Percentiles rank a stretch among this genome's conserved stretches.
phyloP scores from a whole-genome alignment of 176 grass and related monocot species.

The Cocos nucifera region DNA sequence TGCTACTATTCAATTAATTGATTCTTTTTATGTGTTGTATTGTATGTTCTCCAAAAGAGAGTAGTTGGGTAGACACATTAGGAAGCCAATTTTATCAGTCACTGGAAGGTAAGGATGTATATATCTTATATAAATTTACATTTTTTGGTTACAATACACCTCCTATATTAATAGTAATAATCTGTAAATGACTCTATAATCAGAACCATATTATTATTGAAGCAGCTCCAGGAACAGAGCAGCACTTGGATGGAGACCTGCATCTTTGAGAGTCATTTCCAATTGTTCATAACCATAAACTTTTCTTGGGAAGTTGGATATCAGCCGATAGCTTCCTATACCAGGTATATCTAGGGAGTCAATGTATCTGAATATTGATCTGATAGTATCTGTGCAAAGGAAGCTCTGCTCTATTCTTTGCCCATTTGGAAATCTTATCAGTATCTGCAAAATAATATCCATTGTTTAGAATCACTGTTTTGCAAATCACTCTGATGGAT shows the following conservation, averaged over 20 bases:
- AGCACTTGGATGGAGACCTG: slow-evolving; percentile 56
- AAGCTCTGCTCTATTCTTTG: slow-evolving; percentile 46
- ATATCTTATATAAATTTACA: too few species aligned
- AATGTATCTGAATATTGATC: slow-evolving; percentile 38
- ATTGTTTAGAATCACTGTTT: background rate
- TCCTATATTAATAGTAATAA: too few species aligned
- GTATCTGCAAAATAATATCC: slow-evolving; percentile 27
- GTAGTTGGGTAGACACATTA: too few species aligned
- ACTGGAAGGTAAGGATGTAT: too few species aligned
- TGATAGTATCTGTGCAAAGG: slow-evolving; percentile 37
- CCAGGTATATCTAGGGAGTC: slow-evolving; percentile 38
- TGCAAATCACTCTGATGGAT: too few species aligned
- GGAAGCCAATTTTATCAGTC: too few species aligned
- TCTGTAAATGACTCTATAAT: too few species aligned
- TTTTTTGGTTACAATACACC: too few species aligned
- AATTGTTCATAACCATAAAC: slow-evolving; percentile 44
- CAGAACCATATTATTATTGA: slow-evolving; percentile 10
- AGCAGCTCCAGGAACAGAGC: slow-evolving; percentile 56
- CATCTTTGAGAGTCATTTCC: slow-evolving; percentile 44
- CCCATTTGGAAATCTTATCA: slow-evolving; percentile 73
- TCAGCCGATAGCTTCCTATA: slow-evolving; percentile 43
- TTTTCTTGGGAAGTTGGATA: slow-evolving; percentile 49
- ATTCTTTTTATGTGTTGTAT: too few species aligned
- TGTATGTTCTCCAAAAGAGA: too few species aligned
- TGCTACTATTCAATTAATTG: too few species aligned